phyloP scores from a whole-genome alignment of 23 red algal species.

The Gracilaria gracilis region DNA sequence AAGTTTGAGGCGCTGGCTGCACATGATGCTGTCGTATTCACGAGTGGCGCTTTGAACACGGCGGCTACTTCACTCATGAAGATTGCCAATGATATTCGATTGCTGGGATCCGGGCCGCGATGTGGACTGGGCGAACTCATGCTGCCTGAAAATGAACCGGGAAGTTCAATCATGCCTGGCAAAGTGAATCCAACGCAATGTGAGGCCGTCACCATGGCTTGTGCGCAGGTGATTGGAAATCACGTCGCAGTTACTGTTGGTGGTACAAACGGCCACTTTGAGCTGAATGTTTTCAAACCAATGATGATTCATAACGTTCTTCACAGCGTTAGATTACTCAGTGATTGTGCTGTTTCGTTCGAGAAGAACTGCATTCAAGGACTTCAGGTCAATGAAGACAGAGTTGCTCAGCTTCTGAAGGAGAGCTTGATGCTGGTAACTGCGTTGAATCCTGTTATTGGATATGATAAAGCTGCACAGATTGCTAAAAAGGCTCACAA shows the following conservation, averaged over 20 bases:
- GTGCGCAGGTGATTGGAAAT: constrained; percentile 95
- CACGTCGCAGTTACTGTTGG: constrained; percentile 90
- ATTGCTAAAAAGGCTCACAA: constrained; percentile 98
- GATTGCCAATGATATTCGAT: constrained; percentile 99
- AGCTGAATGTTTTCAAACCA: constrained; percentile 98
- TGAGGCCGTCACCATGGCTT: constrained; percentile 96
- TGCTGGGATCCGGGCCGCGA: constrained; percentile 90
- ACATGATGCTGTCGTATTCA: constrained; percentile 92
- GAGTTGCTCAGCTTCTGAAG: constrained; percentile 77
- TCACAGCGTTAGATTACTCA: constrained; percentile 84
- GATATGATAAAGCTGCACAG: constrained; percentile 97
- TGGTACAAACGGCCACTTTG: constrained; percentile 94
- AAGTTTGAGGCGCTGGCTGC: constrained; percentile 97
- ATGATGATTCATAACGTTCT: constrained; percentile 93
- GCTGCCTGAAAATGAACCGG: constrained; percentile 96
- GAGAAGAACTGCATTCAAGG: constrained; percentile 83
- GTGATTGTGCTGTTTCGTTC: constrained; percentile 81
- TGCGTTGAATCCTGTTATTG: constrained; percentile 96
- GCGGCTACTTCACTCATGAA: constrained; percentile 85
- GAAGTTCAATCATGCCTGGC: constrained; percentile 98
- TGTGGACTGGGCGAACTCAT: constrained; percentile 94
- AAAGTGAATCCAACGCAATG: constrained; percentile 99
- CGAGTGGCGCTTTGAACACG: constrained; percentile 81
- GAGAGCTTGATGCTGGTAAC: constrained; percentile 96
- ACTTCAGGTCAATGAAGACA: constrained; percentile 75